Evolutionary conservation across 2,329 filamentous ascomycete species (phyloP), one percentile per base, ranked within the genome.

Genomic region (Chrysosphaeria jannelii): DNA sequence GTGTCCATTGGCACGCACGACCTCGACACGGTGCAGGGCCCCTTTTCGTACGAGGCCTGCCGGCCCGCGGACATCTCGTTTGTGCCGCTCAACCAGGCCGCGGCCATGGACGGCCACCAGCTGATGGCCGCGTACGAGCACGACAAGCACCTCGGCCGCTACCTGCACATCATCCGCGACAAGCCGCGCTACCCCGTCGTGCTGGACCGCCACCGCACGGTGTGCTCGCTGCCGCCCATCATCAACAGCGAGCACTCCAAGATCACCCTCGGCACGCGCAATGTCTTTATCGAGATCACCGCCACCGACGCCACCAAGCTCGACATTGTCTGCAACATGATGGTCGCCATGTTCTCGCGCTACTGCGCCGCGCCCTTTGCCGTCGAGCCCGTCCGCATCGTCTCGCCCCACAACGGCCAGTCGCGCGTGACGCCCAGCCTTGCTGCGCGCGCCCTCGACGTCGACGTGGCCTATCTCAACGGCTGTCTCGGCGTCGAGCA

Each of bases 1-100:
- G 81, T 91, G n/a, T 72, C 81, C 12, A 91, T 97, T 39, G 85
- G 85, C 35, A 97, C 85, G 4, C 85, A 97, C 45, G 81, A 97
- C 42, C 53, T 93, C 31, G 79, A 93, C 41, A 91, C 75, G 10
- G 53, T 97, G 35, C 53, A 89, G 45, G 85, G 79, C 0, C 85
- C 85, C 22, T 97, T 97, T 58, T 79, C 76, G 27, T 97, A 97
- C 40, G 81, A 93, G 46, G 85, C 85, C 10, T 57, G 81, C 15
- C 54, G 71, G 22, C 85, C 85, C n/a, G 68, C 78, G 44, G 65
- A 91, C 34, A 89, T 97, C 47, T 68, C 68, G 37, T 97, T 97
- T 45, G 50, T 54, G 10, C 85, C 85, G 12, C 51, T 97, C 32
- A 97, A 93, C 50, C 79, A 93, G 51, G 69, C 61, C 13, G 69